Evolutionary conservation across 1,284 basidiomycete genomes (phyloP), one percentile per base, ranked within the genome.

Genomic region (Tylopilus sp.): DNA sequence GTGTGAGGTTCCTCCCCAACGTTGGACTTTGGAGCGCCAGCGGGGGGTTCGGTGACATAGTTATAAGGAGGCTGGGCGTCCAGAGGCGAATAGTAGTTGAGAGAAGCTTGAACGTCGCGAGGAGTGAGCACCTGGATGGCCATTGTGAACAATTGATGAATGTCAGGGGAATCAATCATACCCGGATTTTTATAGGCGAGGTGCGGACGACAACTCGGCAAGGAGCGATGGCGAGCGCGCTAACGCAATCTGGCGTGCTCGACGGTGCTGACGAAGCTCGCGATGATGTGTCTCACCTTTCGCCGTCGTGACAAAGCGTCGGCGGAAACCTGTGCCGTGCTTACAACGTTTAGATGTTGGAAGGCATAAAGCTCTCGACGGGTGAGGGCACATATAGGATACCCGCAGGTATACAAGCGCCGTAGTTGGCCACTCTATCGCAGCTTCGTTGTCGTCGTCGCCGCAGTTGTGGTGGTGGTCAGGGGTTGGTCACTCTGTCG

Each of bases 11-110:
- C 64, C 23, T 19, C 25, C 61, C 65, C 35, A 0, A 71, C 49
- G 48, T 70, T 70, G 13, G 48, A 35, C 37, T 31, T 53, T 8
- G 57, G 58, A 21, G 55, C 49, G 30, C 65, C 63, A 2, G 52
- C 54, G 7, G 62, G 68, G 2, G 65, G 45, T 0, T 37, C 46
- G n/a, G 41, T 50, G 34, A 64, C 55, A 40, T 69, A 65, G 38
- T 58, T 49, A 54, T 63, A 69, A 8, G 67, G 63, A 3, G 58
- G 23, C 31, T 66, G 58, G 18, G 51, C 40, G 15, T 51, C 50
- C 0, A 56, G 48, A 6, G 59, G 47, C 2, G 25, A 2, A 26
- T 52, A 47, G 35, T 70, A 71, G 48, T 71, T 69, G 51, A 69
- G 57, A 19, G 48, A 58, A 26, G 67, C 59, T 18, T 55, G 54